Evolutionary conservation across 139 green algal species (phyloP), one percentile per base, ranked within the genome.

Genomic region (Micractinium sp.): DNA sequence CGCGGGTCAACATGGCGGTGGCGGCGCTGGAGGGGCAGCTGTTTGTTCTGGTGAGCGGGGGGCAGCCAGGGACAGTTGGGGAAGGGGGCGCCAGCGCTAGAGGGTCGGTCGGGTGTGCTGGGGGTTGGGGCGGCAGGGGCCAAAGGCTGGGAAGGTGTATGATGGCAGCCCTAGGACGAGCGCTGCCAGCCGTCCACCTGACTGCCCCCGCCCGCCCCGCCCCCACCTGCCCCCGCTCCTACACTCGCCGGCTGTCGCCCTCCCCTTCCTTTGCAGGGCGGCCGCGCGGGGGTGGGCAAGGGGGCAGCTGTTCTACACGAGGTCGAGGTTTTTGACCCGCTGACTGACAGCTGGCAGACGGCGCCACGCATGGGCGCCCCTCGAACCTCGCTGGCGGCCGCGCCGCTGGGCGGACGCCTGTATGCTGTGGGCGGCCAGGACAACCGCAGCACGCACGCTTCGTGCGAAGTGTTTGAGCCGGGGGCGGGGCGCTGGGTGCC

Each of bases 341-440:
- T 67, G 39, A 39, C n/a, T 5, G 13, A 41, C 61, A 75, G 66
- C 14, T 96, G 93, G 94, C 63, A 33, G 0, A 20, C n/a, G 33
- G 35, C 35, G n/a, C 33, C 92, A 1, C 47, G 84, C 69, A 94
- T 96, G 93, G 38, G 67, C n/a, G 23, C 85, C 2, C 83, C 91
- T 0, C 93, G 94, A 61, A 91, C 80, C 86, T 91, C 93, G 2
- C 89, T 94, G 39, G 94, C 81, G 3, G 91, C 89, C 4, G 92
- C 88, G 0, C 88, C 93, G 19, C 75, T 96, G 60, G 82, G 84
- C 31, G 89, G 77, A 41, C 33, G 53, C 2, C 67, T 96, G 41
- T 97, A 93, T 66, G 95, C 92, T 1, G 85, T 97, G 31, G 95
- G 95, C 22, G 95, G 95, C 15, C 92, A 95, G 90, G 69, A 83